A percentile compares a stretch with the other conserved stretches of the same genome.
Conservation (phyloP, 306 rosid species). For the Inga leiocalycina region DNA sequence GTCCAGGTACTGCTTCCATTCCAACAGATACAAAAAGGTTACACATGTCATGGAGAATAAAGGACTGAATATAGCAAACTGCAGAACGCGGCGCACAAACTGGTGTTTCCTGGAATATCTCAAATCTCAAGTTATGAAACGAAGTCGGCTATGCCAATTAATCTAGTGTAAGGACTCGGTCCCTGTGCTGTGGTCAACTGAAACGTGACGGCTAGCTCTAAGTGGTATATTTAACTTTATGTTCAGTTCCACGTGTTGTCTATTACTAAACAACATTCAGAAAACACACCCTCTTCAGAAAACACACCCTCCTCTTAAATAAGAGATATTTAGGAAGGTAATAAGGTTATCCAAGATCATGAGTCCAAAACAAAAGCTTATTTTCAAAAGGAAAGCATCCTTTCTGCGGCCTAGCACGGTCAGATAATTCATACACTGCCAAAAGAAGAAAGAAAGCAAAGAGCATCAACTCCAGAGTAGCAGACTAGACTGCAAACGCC, state of each 20-base stretch:
- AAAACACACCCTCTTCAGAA: not conserved
- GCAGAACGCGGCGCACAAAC: no score
- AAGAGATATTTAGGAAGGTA: not conserved
- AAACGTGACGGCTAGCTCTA: not conserved
- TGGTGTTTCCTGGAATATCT: not conserved
- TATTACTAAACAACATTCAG: not conserved
- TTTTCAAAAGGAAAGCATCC: not conserved
- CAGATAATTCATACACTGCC: not conserved
- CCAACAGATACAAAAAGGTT: not conserved
- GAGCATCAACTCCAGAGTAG: not conserved
- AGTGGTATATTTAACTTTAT: not conserved
- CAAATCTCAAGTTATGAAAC: not conserved
- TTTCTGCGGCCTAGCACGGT: not conserved
- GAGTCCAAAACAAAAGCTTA: not conserved
- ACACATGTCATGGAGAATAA: not conserved
- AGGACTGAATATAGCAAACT: not conserved
- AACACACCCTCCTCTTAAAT: not conserved
- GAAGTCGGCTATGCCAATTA: not conserved
- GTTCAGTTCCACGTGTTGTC: not conserved
- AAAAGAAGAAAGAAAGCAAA: not conserved
- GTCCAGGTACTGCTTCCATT: conserved; percentile 80
- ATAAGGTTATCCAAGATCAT: not conserved
- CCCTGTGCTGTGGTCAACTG: not conserved
- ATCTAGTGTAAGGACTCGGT: not conserved
- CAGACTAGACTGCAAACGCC: not conserved